Evolutionary conservation across 164 flowering plant species (phyloP).

Genomic region (Saururus chinensis): DNA sequence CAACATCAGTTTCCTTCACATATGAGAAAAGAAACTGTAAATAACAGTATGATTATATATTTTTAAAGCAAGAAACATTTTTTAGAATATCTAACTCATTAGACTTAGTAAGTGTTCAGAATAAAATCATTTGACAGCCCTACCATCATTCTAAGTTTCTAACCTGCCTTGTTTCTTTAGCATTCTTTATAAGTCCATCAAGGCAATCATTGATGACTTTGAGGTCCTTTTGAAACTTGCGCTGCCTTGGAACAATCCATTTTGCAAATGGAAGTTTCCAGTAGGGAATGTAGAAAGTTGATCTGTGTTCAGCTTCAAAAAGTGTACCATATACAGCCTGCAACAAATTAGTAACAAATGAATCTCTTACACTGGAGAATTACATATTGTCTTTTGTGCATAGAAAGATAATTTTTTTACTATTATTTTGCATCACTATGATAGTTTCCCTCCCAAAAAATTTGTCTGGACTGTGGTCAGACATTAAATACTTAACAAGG

Average conservation of each 20-base stretch:
- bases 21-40: background rate
- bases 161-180: slow-evolving; percentile 90
- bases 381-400: too few species aligned
- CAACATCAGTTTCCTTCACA: slow-evolving; percentile 83
- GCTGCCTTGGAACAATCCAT: slow-evolving; percentile 89
- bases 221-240: slow-evolving; percentile 73
- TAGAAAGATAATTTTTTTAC: too few species aligned
- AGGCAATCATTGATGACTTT: slow-evolving; percentile 87
- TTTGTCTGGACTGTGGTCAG: too few species aligned
- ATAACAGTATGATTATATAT: background rate
- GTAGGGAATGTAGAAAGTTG: slow-evolving; percentile 92
- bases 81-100: background rate
- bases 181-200: slow-evolving; percentile 87
- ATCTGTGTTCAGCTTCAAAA: slow-evolving; percentile 95
- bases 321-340: slow-evolving; percentile 99
- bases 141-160: slow-evolving; percentile 10
- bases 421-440: too few species aligned
- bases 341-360: slow-evolving; percentile 1
- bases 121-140: background rate
- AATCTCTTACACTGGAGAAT: background rate
- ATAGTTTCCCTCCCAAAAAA: too few species aligned
- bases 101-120: background rate
- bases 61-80: background rate
- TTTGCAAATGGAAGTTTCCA: slow-evolving; percentile 87
- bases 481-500: too few species aligned